Conservation (phyloP, 192 early-diverging fungal species). For the Umbelopsis sp. region DNA sequence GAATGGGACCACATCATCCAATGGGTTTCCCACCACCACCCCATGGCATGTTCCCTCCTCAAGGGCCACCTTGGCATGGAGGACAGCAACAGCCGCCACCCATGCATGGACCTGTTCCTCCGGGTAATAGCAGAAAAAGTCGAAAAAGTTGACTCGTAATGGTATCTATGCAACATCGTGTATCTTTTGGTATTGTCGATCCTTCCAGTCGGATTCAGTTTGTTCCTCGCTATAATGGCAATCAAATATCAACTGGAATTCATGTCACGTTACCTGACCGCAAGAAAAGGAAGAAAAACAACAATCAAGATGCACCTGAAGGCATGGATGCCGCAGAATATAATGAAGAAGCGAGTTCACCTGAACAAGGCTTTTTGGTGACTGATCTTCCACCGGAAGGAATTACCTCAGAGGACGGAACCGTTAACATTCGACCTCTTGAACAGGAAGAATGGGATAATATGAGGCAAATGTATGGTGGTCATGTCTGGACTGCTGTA, state of each 20-base stretch:
- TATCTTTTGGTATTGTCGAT: conserved; percentile 21
- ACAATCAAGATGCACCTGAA: background rate
- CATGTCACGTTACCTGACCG: background rate
- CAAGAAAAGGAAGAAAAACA: conserved; percentile 3
- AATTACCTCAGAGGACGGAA: conserved; percentile 8
- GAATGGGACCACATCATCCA: background rate
- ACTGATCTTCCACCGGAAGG: background rate
- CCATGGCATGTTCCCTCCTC: conserved; percentile 7
- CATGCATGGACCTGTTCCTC: conserved; percentile 7
- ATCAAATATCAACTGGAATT: background rate
- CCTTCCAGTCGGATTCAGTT: background rate
- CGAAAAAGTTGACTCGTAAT: conserved; percentile 18
- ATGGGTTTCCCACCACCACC: conserved; percentile 8
- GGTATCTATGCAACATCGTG: conserved; percentile 11
- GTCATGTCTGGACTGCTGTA: conserved; percentile 5
- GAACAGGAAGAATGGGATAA: conserved; percentile 14
- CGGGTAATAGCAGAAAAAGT: background rate
- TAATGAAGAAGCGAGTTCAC: background rate
- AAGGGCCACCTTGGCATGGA: conserved; percentile 16
- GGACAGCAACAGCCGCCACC: background rate
- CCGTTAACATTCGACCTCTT: conserved; percentile 1
- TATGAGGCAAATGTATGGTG: conserved; percentile 19
- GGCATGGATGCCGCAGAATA: conserved; percentile 13
- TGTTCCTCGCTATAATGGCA: background rate
- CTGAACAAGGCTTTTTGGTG: background rate